Evolutionary conservation across 345 rosid genomes (phyloP), one percentile per base, ranked within the genome.

Genomic region (Geranium rotundifolium): DNA sequence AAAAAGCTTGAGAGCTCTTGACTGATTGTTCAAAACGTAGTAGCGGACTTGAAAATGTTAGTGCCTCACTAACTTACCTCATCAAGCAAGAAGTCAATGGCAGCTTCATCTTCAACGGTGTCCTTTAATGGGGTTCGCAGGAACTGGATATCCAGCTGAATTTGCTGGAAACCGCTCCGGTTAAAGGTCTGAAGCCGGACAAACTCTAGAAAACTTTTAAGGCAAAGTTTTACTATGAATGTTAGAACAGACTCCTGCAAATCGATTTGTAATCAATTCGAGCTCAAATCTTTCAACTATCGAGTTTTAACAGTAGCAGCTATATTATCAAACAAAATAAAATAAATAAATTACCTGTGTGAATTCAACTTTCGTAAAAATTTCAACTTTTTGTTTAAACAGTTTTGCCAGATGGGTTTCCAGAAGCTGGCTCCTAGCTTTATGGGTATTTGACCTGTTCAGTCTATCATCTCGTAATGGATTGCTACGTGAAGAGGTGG

Each of bases 351-450:
- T 23, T 75, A 92, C 99, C 99, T 88, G 99, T 10, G 95, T 90
- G 75, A 68, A 85, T 78, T 88, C 99, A 20, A 88, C 88, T 82
- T 88, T 95, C 13, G 97, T 95, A 75, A 95, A 90, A 67, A 95
- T 95, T 71, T 95, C 96, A 63, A 95, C 85, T 80, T 95, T 95
- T 71, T 95, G 96, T 82, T 95, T 95, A 74, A 95, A 95, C 75
- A 95, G 81, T 79, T 95, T 95, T 20, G 99, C 97, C 27, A 95
- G 88, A 82, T 95, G 99, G 58, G 96, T 90, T 78, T 95, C 99
- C 64, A 95, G 75, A 72, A 95, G 92, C 82, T 95, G 99, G 69
- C 97, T 90, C 83, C 92, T 80, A 52, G 89, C 97, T 73, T 81
- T 80, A 56, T 88, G 90, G 60, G 88, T 88, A 69, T 80, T 85